These are phyloP conservation scores for Phaeosphaeriaceae sp. DNA, from an alignment of 2,329 filamentous ascomycete species.

Conservation along the genomic window DNA sequence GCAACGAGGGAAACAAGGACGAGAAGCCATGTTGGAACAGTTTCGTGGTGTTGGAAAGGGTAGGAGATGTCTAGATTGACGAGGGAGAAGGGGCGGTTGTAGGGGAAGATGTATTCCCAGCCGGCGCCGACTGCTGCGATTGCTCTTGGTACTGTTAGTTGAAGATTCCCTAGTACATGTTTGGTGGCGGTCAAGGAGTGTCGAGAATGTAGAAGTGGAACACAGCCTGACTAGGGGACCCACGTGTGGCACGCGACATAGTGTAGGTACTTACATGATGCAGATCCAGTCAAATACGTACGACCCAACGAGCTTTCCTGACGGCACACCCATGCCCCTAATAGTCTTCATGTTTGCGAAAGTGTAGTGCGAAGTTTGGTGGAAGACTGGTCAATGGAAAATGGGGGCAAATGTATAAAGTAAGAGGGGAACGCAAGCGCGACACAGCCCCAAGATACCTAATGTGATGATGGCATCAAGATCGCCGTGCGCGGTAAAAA, in stretches of 20 bases:
- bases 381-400: constrained; percentile 11
- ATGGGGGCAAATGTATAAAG: constrained; percentile 3
- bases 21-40: constrained; percentile 71
- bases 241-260: constrained; percentile 1
- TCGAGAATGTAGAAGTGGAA: background rate
- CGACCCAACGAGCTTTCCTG: constrained; percentile 64
- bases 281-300: constrained; percentile 79
- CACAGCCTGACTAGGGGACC: constrained; percentile 9
- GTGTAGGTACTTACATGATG: constrained; percentile 58
- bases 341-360: constrained; percentile 32
- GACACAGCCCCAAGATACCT: constrained; percentile 5
- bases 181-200: background rate
- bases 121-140: constrained; percentile 65
- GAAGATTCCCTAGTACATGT: background rate
- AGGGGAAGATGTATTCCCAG: constrained; percentile 67
- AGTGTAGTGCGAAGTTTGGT: constrained; percentile 7
- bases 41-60: constrained; percentile 73
- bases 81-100: constrained; percentile 73
- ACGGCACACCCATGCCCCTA: constrained; percentile 42
- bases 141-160: constrained; percentile 47
- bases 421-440: background rate
- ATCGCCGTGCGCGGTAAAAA: constrained; percentile 8
- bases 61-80: constrained; percentile 80
- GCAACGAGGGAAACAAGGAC: constrained; percentile 67
- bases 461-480: constrained; percentile 10